These are phyloP conservation scores for Davidsoniella virescens DNA, from an alignment of 2,329 filamentous ascomycete genomes.

Conservation along the genomic window DNA sequence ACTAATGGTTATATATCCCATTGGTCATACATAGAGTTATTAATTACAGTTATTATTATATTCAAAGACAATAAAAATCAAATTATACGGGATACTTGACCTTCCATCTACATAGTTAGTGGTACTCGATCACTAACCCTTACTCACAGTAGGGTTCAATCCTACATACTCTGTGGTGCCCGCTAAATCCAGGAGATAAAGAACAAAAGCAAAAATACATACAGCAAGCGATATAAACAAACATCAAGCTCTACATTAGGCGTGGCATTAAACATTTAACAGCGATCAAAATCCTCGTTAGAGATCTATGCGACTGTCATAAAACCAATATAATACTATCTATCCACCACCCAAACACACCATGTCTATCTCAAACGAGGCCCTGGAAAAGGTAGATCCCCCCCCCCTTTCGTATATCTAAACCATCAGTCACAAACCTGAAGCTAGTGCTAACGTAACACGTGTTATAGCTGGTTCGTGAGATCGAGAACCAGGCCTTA, in stretches of 20 bases:
- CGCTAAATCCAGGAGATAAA: no score
- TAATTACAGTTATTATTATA: no score
- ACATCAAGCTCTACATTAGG: no score
- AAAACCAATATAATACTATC: background rate
- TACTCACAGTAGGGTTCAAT: no score
- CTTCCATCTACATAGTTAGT: no score
- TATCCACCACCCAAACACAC: slow-evolving; percentile 17
- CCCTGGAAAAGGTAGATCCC: slow-evolving; percentile 66
- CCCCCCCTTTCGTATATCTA: background rate
- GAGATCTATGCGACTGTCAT: background rate
- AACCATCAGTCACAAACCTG: background rate
- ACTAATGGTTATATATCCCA: background rate
- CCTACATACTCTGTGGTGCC: no score
- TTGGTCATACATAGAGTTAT: no score
- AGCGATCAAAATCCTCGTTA: background rate
- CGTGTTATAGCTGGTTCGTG: slow-evolving; percentile 56
- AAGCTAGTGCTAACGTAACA: slow-evolving; percentile 6
- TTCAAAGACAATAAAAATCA: no score
- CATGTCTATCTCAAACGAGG: slow-evolving; percentile 92
- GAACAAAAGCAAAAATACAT: no score
- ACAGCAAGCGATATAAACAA: no score
- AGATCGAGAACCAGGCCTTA: slow-evolving; percentile 81
- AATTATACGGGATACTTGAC: no score
- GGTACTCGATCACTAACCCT: no score
- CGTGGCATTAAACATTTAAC: background rate